Evolutionary conservation across 2,329 filamentous ascomycete species (phyloP), one percentile per base, ranked within the genome.

Genomic region (Botrytis medusae): DNA sequence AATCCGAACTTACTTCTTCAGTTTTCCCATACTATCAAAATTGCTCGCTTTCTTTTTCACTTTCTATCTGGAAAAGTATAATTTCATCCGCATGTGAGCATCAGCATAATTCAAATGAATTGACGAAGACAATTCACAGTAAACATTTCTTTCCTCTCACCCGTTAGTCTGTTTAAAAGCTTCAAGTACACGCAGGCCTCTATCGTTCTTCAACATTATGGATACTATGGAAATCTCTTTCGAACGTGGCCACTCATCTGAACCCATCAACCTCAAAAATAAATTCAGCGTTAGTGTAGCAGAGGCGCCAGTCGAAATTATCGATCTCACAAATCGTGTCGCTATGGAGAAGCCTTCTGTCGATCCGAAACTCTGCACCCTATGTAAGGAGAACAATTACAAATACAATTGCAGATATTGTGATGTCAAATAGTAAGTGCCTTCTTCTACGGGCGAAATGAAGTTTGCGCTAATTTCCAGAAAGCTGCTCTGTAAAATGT

Each of bases 361-460:
- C 32, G 48, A 68, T 25, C 6, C 64, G 57, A 68, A 68, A 82
- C 81, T 89, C 63, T 91, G 89, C 77, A 84, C 85, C 8, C 83
- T 90, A 46, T 91, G 89, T 79, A 79, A 85, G 42, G 78, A 80
- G 48, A 84, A 84, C 7, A 82, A 85, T 32, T 84, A 84, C 44
- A 91, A 89, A 80, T 91, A 91, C 81, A 91, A 90, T 77, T 91
- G 89, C 75, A 84, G 87, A n/a, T 84, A 84, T 42, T 91, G 89
- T 79, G 81, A 84, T 65, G 77, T 87, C 34, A 86, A 86, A 74
- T 91, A 89, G 89, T 91, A 83, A 79, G 88, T 82, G 75, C 46
- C 9, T 60, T 29, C 22, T 34, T 40, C 6, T n/a, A 20, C 12
- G 22, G 4, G 22, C 20, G 12, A 10, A 12, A 32, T n/a, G 5